A percentile compares a stretch with the other conserved stretches of the same genome.
phyloP scores from a whole-genome alignment of 768 basidiomycete genomes.

The Mycena rosella region DNA sequence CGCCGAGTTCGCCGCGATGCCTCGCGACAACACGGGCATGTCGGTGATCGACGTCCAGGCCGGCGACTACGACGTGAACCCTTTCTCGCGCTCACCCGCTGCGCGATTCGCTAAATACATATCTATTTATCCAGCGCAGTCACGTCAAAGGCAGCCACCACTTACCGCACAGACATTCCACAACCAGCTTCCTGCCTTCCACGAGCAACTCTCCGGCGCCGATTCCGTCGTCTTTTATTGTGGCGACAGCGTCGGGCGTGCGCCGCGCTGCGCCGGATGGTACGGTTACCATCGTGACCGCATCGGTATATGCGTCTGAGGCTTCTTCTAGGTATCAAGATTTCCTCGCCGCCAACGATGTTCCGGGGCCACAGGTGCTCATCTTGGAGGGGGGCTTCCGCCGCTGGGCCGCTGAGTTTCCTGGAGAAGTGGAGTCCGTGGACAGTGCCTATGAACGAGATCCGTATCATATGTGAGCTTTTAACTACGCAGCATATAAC shows the following conservation, averaged over 20 bases:
- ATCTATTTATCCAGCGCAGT: conserved; percentile 56
- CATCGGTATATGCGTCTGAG: neutral
- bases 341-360: neutral
- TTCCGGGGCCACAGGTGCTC: neutral
- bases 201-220: conserved; percentile 54
- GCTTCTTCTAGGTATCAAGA: conserved; percentile 13
- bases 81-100: conserved; percentile 29
- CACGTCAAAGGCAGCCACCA: conserved; percentile 66
- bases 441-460: too few relatives aligned
- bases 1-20: conserved; percentile 35
- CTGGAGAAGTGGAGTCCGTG: neutral
- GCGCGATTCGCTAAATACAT: neutral
- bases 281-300: conserved; percentile 39
- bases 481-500: too few relatives aligned
- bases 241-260: conserved; percentile 63
- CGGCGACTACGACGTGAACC: conserved; percentile 57
- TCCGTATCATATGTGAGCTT: too few relatives aligned
- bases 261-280: conserved; percentile 69
- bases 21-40: conserved; percentile 46
- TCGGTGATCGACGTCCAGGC: conserved; percentile 65
- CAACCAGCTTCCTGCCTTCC: conserved; percentile 56
- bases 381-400: conserved; percentile 10
- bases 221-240: conserved; percentile 68
- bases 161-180: conserved; percentile 63
- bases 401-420: neutral